Evolutionary conservation across 2,329 filamentous ascomycete species (phyloP).

Genomic region (Fusarium nanum): DNA sequence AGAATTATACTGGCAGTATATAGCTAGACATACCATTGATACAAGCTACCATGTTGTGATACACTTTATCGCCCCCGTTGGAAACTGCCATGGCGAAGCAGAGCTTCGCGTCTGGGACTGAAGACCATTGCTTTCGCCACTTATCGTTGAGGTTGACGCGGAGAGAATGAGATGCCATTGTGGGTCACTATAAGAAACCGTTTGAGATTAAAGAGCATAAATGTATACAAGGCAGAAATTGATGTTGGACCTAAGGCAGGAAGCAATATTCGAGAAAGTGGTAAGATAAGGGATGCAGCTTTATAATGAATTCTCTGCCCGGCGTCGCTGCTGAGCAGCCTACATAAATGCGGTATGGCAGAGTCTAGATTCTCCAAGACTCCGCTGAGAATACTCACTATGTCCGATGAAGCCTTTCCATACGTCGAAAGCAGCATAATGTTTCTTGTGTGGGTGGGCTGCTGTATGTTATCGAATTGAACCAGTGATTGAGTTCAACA

Average conservation of each 20-base stretch:
- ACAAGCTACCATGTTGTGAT: not conserved
- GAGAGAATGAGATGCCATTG: not conserved
- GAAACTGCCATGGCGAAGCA: not conserved
- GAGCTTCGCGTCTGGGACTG: not conserved
- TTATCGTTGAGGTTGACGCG: not conserved
- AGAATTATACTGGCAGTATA: fast-evolving
- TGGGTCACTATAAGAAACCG: fast-evolving
- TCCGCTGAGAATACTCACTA: not conserved
- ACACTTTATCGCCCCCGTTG: not conserved
- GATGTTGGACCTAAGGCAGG: not conserved
- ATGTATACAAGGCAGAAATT: not conserved
- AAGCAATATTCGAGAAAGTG: not conserved
- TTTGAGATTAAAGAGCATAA: not conserved
- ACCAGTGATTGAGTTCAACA: not conserved
- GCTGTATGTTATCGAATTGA: not conserved
- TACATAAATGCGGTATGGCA: not conserved
- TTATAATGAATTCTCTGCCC: not conserved
- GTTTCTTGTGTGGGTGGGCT: not conserved
- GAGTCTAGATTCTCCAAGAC: not conserved
- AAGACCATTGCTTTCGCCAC: not conserved
- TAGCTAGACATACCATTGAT: not conserved
- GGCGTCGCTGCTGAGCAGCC: not conserved
- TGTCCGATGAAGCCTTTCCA: fast-evolving
- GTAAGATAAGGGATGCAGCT: not conserved
- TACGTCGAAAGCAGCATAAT: not conserved